phyloP scores from a whole-genome alignment of 2,329 filamentous ascomycete species.

The Fusarium sp. region DNA sequence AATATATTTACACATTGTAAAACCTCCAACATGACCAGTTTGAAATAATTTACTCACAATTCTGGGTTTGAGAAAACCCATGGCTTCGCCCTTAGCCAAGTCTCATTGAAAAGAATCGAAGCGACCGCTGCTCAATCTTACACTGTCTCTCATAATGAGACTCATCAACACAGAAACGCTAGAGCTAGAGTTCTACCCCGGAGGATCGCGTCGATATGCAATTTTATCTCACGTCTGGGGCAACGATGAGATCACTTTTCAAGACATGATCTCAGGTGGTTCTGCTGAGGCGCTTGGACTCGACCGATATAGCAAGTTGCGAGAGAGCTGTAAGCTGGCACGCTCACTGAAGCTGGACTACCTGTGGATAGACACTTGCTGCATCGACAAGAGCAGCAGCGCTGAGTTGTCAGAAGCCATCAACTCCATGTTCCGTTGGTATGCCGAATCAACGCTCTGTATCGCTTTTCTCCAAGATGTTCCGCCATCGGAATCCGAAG shows the following conservation, averaged over 20 bases:
- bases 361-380: conserved; percentile 50
- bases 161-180: conserved; percentile 43
- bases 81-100: too few relatives aligned
- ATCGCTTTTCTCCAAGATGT: conserved; percentile 46
- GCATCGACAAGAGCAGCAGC: conserved; percentile 50
- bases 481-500: neutral
- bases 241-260: conserved; percentile 39
- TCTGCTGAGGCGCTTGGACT: conserved; percentile 3
- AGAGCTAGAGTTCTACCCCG: conserved; percentile 36
- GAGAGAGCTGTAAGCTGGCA: conserved; percentile 38
- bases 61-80: neutral
- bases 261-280: conserved; percentile 20
- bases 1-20: neutral
- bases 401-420: conserved; percentile 50
- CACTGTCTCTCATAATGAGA: conserved; percentile 32
- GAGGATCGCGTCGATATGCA: conserved; percentile 40
- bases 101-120: neutral
- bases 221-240: conserved; percentile 48
- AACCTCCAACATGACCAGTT: neutral
- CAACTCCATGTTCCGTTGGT: conserved; percentile 52
- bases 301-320: conserved; percentile 36
- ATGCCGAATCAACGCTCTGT: conserved; percentile 44
- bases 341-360: conserved; percentile 35
- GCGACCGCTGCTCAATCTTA: neutral
- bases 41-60: neutral